Evolutionary conservation across 2,329 filamentous ascomycete genomes (phyloP).

Genomic region (Thyridium curvatum): DNA sequence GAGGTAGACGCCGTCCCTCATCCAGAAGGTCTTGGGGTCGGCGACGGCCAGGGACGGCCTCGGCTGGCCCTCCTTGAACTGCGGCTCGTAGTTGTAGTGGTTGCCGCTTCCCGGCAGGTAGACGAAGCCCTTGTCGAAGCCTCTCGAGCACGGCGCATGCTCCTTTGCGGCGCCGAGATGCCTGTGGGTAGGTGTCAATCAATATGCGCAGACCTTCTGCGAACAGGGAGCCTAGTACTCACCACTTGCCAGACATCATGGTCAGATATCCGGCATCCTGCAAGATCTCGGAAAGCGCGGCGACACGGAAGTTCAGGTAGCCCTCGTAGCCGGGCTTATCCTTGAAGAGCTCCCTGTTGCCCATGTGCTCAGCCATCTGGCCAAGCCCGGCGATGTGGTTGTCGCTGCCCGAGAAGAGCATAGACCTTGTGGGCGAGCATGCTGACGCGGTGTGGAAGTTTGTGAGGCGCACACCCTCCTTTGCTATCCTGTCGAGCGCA

Average conservation of each 20-base stretch:
- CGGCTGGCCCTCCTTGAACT: slow-evolving; percentile 24
- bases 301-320: slow-evolving; percentile 55
- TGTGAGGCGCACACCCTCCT: slow-evolving; percentile 40
- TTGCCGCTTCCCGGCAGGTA: slow-evolving; percentile 55
- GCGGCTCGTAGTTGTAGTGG: slow-evolving; percentile 45
- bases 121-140: slow-evolving; percentile 55
- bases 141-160: slow-evolving; percentile 45
- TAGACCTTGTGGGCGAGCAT: slow-evolving; percentile 58
- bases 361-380: slow-evolving; percentile 1
- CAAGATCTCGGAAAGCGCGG: slow-evolving; percentile 51
- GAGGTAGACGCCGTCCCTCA: slow-evolving; percentile 27
- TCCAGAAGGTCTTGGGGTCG: slow-evolving; percentile 22
- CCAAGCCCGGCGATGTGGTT: slow-evolving; percentile 54
- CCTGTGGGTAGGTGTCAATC: too few relatives aligned
- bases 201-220: too few relatives aligned
- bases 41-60: too few relatives aligned
- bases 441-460: slow-evolving; percentile 60
- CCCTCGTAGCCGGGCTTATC: slow-evolving; percentile 54
- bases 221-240: too few relatives aligned
- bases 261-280: slow-evolving; percentile 54
- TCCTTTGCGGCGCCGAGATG: slow-evolving; percentile 54
- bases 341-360: neutral
- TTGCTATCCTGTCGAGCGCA: slow-evolving; percentile 19
- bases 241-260: slow-evolving; percentile 56
- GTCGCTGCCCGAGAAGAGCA: slow-evolving; percentile 62